Base-by-base conservation (phyloP, 179 eudicot genomes). In the Camellia oleifera region DNA sequence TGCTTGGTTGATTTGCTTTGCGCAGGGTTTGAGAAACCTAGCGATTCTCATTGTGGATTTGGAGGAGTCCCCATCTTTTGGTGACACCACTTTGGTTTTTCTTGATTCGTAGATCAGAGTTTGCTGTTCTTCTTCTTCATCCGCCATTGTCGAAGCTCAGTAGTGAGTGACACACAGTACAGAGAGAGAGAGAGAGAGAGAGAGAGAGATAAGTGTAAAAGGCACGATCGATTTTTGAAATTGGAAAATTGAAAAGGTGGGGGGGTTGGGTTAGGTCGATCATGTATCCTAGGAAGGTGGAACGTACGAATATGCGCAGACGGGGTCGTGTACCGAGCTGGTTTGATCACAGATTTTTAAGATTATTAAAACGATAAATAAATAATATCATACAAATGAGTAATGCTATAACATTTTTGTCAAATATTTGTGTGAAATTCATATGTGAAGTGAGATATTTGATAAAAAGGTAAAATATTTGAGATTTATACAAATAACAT, bases 11-110 rank as follows among this genome's bases (percentile, higher is more conserved):
- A 26, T 48, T 4, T n/a, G 18, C 10, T 50, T 45, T 67, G 78
- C 8, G 26, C 40, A 32, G 4, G 78, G 70, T 66, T 63, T 66
- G 26, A 80, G 71, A 14, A 54, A 66, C 26, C 62, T 77, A 7
- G 72, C 79, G 17, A 52, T 64, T 66, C 52, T 64, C 3, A 17
- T 11, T 4, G 6, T 15, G 15, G 80, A 56, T 53, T 32, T 32
- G 40, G 40, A 32, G 40, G 40, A 32, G 40, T 68, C 20, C 2
- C 46, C 74, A 4, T 54, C 13, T 50, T 77, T 65, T 4, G 6
- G 63, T 0, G 80, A 40, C 11, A 78, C 15, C 11, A 66, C 5
- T 53, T 32, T 56, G 9, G 15, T 13, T 23, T 15, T 56, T 56
- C 65, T 53, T 40, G 20, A 64, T 78, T 78, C 74, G 13, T 67